Conservation (phyloP, 345 rosid species). For the Dipteronia sinensis region DNA sequence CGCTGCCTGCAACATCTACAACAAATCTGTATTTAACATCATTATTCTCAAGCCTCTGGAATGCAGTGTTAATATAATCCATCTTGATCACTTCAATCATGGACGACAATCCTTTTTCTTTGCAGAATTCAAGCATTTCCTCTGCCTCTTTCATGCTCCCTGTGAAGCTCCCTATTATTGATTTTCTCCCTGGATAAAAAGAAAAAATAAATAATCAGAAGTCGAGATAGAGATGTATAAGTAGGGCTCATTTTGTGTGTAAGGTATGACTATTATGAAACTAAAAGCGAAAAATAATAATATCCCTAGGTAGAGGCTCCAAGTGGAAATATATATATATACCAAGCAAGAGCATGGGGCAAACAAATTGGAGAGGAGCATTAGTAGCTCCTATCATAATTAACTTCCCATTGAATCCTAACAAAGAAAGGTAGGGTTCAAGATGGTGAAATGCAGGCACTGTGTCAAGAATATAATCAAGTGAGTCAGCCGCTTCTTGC, state of each 20-base stretch:
- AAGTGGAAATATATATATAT: too few relatives aligned
- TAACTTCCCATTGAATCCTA: constrained; percentile 80
- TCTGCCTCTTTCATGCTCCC: constrained; percentile 87
- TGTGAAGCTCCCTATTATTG: constrained; percentile 70
- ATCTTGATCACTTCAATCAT: constrained; percentile 79
- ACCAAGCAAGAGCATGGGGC: constrained; percentile 81
- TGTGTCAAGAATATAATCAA: constrained; percentile 87
- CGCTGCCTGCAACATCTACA: constrained; percentile 90
- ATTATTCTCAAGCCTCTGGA: constrained; percentile 85
- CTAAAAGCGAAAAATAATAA: too few relatives aligned
- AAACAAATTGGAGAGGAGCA: constrained; percentile 68
- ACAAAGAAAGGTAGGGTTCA: constrained; percentile 71
- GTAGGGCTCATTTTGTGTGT: too few relatives aligned
- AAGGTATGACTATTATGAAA: too few relatives aligned
- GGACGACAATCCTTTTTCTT: constrained; percentile 62
- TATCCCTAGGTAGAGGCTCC: too few relatives aligned
- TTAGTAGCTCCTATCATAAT: constrained; percentile 77
- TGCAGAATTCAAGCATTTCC: constrained; percentile 80
- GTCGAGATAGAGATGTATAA: too few relatives aligned
- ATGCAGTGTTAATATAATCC: constrained; percentile 79
- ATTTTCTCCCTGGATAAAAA: constrained; percentile 51
- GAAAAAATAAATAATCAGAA: too few relatives aligned
- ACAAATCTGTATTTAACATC: constrained; percentile 92
- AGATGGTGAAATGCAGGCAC: constrained; percentile 81
- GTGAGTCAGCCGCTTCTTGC: constrained; percentile 66